A percentile compares a stretch with the other conserved stretches of the same genome.
phyloP scores from a whole-genome alignment of 2,329 filamentous ascomycete species.

The Hysterium pulicare region DNA sequence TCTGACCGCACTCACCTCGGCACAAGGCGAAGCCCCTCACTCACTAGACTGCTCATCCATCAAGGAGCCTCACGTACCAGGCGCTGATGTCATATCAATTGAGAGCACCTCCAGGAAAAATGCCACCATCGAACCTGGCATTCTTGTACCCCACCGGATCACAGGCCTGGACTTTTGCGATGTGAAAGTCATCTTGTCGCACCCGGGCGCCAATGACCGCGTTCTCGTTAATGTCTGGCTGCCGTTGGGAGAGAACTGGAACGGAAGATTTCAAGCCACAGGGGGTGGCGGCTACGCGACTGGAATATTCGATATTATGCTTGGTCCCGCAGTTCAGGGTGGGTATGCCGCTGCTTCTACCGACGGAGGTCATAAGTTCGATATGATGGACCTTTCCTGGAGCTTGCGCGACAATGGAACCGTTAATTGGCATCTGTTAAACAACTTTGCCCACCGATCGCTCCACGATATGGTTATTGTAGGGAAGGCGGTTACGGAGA shows the following conservation, averaged over 20 bases:
- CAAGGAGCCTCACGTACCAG: no score
- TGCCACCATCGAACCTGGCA: neutral
- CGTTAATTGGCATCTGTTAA: conserved; percentile 29
- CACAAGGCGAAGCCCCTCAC: no score
- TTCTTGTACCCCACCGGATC: neutral
- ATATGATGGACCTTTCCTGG: neutral
- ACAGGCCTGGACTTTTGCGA: conserved; percentile 20
- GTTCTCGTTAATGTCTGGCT: conserved; percentile 21
- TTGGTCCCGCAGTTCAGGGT: conserved; percentile 22
- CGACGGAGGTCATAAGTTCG: conserved; percentile 24
- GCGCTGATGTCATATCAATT: neutral
- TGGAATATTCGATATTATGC: conserved; percentile 20
- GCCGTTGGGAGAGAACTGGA: conserved; percentile 21
- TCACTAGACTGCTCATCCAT: no score
- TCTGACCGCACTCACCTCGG: no score
- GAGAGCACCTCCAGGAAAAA: neutral
- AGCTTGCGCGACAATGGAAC: conserved; percentile 8
- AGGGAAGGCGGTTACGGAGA: conserved; percentile 30
- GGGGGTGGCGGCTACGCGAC: conserved; percentile 29
- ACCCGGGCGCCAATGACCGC: conserved; percentile 19
- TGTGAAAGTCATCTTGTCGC: conserved; percentile 19
- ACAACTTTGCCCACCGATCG: conserved; percentile 38
- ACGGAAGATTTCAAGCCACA: conserved; percentile 29
- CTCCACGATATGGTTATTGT: conserved; percentile 35
- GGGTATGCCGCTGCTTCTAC: conserved; percentile 33